These are phyloP conservation scores for Dovyalis caffra DNA, from an alignment of 345 rosid genomes.

Conservation along the genomic window DNA sequence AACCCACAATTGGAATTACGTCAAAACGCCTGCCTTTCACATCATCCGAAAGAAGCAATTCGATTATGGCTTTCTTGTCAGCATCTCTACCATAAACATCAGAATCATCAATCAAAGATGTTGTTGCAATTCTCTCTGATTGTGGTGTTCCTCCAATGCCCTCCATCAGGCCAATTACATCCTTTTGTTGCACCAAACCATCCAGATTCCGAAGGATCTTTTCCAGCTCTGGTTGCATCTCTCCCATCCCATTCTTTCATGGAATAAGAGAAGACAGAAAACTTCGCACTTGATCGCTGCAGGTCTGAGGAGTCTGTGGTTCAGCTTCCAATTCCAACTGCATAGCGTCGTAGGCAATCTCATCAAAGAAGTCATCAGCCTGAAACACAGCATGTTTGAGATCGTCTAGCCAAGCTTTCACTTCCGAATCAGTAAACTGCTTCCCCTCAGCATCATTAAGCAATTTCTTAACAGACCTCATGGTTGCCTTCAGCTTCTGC, in stretches of 20 bases:
- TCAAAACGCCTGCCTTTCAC: background rate
- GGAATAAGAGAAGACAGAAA: background rate
- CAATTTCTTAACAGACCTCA: background rate
- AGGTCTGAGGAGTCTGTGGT: background rate
- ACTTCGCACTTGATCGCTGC: too few species aligned
- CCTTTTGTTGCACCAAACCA: constrained; percentile 9
- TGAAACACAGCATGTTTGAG: background rate
- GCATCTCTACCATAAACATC: constrained; percentile 20
- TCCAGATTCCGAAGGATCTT: constrained; percentile 10
- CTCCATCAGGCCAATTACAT: constrained; percentile 8
- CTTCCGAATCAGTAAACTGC: background rate
- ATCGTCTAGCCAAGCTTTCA: constrained; percentile 4
- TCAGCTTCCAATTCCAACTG: background rate
- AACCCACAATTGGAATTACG: constrained; percentile 23
- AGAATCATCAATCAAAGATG: constrained; percentile 17
- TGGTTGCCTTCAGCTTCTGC: too few species aligned
- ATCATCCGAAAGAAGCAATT: background rate
- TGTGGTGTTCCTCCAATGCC: constrained; percentile 1
- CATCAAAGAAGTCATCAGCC: constrained; percentile 8
- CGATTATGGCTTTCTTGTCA: constrained; percentile 2
- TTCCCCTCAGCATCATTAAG: constrained; percentile 4
- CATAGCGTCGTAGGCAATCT: background rate
- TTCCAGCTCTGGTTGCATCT: background rate
- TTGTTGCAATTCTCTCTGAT: constrained; percentile 4
- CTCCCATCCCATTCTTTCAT: background rate